Evolutionary conservation across 2,329 filamentous ascomycete genomes (phyloP).

Genomic region (Pseudohalonectria lignicola): DNA sequence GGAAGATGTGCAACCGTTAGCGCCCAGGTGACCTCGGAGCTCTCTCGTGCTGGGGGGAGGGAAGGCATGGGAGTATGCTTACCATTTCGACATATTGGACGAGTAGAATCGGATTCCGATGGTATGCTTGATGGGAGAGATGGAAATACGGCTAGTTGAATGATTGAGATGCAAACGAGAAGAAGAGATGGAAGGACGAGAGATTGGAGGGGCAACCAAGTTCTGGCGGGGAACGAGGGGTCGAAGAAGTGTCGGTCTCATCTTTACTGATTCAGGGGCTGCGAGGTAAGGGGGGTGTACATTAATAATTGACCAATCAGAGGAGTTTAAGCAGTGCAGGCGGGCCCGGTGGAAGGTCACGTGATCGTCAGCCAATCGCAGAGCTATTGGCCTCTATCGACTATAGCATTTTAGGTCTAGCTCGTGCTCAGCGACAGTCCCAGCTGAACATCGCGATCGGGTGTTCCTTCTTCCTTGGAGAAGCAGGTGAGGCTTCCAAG

Average conservation of each 20-base stretch:
- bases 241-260: slow-evolving; percentile 20
- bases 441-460: too few species aligned
- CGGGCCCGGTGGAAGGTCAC: too few species aligned
- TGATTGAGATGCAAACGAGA: slow-evolving; percentile 16
- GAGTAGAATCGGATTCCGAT: slow-evolving; percentile 21
- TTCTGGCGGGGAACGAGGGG: slow-evolving; percentile 26
- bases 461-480: too few species aligned
- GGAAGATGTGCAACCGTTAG: too few species aligned
- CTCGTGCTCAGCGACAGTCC: too few species aligned
- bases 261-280: slow-evolving; percentile 10
- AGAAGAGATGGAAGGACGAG: slow-evolving; percentile 21
- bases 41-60: slow-evolving; percentile 6
- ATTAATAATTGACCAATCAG: slow-evolving; percentile 11
- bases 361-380: too few species aligned
- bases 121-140: slow-evolving; percentile 21
- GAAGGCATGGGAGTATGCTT: too few species aligned
- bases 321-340: too few species aligned
- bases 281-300: slow-evolving; percentile 13
- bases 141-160: slow-evolving; percentile 19
- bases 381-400: too few species aligned
- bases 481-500: too few species aligned
- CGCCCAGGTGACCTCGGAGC: background rate
- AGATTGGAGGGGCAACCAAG: slow-evolving; percentile 18
- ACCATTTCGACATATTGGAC: slow-evolving; percentile 20
- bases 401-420: too few species aligned